These are phyloP conservation scores for Fusarium buharicum DNA, from an alignment of 2,329 filamentous ascomycete species.

Conservation along the genomic window DNA sequence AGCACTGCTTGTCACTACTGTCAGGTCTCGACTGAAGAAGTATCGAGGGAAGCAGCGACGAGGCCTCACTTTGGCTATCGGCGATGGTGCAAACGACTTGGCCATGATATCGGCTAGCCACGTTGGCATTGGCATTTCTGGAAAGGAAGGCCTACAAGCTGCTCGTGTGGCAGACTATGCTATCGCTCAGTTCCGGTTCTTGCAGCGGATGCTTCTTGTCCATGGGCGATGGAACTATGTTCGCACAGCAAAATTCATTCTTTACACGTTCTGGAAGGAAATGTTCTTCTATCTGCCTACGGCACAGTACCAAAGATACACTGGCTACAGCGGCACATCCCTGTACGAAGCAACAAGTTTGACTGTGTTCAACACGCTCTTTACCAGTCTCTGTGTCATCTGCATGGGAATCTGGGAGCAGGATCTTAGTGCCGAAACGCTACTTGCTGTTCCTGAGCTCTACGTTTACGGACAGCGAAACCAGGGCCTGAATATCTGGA, in stretches of 20 bases:
- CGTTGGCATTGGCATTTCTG: conserved; percentile 90
- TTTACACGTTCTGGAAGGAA: conserved; percentile 93
- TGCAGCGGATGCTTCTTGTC: conserved; percentile 84
- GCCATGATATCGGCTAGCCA: conserved; percentile 92
- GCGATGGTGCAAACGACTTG: conserved; percentile 93
- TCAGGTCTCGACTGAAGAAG: conserved; percentile 76
- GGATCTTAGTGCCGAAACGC: conserved; percentile 82
- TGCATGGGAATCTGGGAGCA: conserved; percentile 93
- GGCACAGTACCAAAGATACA: conserved; percentile 83
- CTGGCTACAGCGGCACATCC: conserved; percentile 89
- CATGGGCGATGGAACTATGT: conserved; percentile 93
- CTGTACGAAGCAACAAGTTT: conserved; percentile 88
- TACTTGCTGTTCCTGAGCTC: conserved; percentile 91
- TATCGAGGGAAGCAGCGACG: conserved; percentile 50
- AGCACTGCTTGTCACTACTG: conserved; percentile 83
- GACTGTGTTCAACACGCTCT: conserved; percentile 93
- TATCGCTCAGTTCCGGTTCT: conserved; percentile 89
- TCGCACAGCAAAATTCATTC: conserved; percentile 86
- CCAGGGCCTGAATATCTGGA: conserved; percentile 76
- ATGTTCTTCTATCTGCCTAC: conserved; percentile 86
- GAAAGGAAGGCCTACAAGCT: conserved; percentile 90
- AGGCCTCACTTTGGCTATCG: conserved; percentile 88
- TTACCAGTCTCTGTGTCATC: conserved; percentile 89
- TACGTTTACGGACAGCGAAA: conserved; percentile 84
- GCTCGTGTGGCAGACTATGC: conserved; percentile 91